Base-by-base conservation (phyloP, 768 basidiomycete genomes). In the Boletus subparvulus region DNA sequence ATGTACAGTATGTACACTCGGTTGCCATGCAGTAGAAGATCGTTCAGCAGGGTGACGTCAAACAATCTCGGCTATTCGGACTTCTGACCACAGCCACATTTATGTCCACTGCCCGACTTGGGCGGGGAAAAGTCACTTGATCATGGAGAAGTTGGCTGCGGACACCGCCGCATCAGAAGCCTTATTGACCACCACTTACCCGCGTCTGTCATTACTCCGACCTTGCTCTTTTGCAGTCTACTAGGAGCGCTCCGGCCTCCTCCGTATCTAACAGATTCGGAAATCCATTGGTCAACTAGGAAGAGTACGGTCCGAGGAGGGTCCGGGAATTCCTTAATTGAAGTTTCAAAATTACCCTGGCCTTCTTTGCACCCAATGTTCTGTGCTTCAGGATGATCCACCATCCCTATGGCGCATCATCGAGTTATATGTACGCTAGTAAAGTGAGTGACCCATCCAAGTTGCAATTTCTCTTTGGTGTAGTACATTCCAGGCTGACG, bases 351-450 rank as follows among this genome's bases (percentile, higher is more conserved):
- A 50, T 48, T 32, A 6, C 24, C 14, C 39, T 54, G 49, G 37
- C 48, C 41, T 55, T 47, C 55, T 50, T 52, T 45, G 42, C 32
- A 32, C n/a, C 58, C 56, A 28, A 68, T 69, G 67, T 28, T 50
- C 61, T 60, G 39, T 54, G 42, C 56, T 47, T 55, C 59, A 69
- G 41, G 58, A 72, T 70, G 62, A 70, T 68, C 42, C 50, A 62
- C 52, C 69, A 70, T 58, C 69, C 69, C 16, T 70, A 70, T 36
- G 67, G 56, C 37, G 62, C 67, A 45, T 56, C 70, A 26, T 63
- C 70, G 16, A 65, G 60, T 44, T 72, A 65, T 35, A 42, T 70
- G 51, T 69, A 70, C 35, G 55, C 64, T 16, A 58, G 42, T 32
- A 61, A 59, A 58, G 70, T 66, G 40, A 44, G 70, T 59, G 10